phyloP scores from a whole-genome alignment of 441 rosid genomes.

The Aquilaria agallochum region DNA sequence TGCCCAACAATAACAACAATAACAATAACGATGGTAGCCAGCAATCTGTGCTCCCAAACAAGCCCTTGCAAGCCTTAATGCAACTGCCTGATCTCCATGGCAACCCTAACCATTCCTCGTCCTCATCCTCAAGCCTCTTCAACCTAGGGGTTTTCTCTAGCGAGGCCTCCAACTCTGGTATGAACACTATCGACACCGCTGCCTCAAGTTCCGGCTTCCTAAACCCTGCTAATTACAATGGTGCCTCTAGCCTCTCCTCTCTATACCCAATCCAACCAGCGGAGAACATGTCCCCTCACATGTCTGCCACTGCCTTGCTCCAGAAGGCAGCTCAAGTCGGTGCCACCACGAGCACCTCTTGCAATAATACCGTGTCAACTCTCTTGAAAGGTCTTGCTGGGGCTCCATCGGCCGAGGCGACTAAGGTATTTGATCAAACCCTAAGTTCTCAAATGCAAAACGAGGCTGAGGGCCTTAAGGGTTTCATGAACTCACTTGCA shows the following conservation, averaged over 20 bases:
- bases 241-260: slow-evolving; percentile 24
- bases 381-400: slow-evolving; percentile 21
- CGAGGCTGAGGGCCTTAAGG: slow-evolving; percentile 34
- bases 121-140: slow-evolving; percentile 33
- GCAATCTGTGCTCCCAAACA: slow-evolving; percentile 18
- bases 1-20: slow-evolving; percentile 19
- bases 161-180: slow-evolving; percentile 19
- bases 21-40: not conserved
- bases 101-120: slow-evolving; percentile 11
- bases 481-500: slow-evolving; percentile 44
- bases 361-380: slow-evolving; percentile 9
- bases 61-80: slow-evolving; percentile 40
- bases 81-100: slow-evolving; percentile 48
- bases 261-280: slow-evolving; percentile 31
- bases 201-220: slow-evolving; percentile 26
- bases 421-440: slow-evolving; percentile 2
- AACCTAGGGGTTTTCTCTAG: slow-evolving; percentile 39
- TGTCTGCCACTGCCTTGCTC: slow-evolving; percentile 87
- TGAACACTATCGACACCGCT: slow-evolving; percentile 19
- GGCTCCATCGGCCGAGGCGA: slow-evolving; percentile 16
- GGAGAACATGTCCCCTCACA: slow-evolving; percentile 31
- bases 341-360: slow-evolving; percentile 37
- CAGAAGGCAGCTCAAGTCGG: slow-evolving; percentile 92
- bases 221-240: slow-evolving; percentile 28
- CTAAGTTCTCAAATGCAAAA: slow-evolving; percentile 24